Percentiles rank a stretch among this genome's conserved stretches.
phyloP scores from a whole-genome alignment of 164 flowering plant species.

The grape (Vitis vinifera) region DNA sequence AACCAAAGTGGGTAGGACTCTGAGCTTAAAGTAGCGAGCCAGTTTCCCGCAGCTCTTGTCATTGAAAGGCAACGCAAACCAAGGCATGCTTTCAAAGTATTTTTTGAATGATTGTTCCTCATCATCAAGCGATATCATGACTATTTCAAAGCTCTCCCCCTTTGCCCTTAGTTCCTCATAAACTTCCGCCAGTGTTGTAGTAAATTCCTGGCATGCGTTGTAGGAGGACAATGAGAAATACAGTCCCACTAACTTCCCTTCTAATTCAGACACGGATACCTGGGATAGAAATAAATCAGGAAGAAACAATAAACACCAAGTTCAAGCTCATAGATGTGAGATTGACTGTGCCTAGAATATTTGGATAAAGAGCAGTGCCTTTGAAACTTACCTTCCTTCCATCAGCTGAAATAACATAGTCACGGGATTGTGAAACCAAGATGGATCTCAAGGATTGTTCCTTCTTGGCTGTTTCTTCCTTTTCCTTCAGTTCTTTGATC shows the following conservation, averaged over 20 bases:
- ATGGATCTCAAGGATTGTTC: slow-evolving; percentile 59
- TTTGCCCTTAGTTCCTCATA: slow-evolving; percentile 39
- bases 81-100: slow-evolving; percentile 33
- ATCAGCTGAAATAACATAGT: slow-evolving; percentile 24
- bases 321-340: background rate
- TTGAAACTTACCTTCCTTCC: slow-evolving; percentile 20
- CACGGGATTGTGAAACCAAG: slow-evolving; percentile 48
- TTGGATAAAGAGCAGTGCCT: no score
- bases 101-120: slow-evolving; percentile 36
- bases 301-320: background rate
- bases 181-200: slow-evolving; percentile 31
- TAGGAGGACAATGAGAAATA: slow-evolving; percentile 30
- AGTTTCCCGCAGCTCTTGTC: slow-evolving; percentile 43
- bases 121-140: slow-evolving; percentile 39
- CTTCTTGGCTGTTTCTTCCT: slow-evolving; percentile 50
- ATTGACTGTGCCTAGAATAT: no score
- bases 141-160: slow-evolving; percentile 53
- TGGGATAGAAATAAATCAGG: background rate
- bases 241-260: slow-evolving; percentile 52
- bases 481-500: slow-evolving; percentile 42
- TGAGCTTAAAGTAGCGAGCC: slow-evolving; percentile 43
- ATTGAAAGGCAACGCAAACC: slow-evolving; percentile 44
- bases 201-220: slow-evolving; percentile 26
- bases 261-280: slow-evolving; percentile 55
- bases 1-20: slow-evolving; percentile 41